A percentile compares a stretch with the other conserved stretches of the same genome.
These are phyloP conservation scores for Amanita pallidorosea DNA, from an alignment of 768 basidiomycete genomes.

Conservation along the genomic window DNA sequence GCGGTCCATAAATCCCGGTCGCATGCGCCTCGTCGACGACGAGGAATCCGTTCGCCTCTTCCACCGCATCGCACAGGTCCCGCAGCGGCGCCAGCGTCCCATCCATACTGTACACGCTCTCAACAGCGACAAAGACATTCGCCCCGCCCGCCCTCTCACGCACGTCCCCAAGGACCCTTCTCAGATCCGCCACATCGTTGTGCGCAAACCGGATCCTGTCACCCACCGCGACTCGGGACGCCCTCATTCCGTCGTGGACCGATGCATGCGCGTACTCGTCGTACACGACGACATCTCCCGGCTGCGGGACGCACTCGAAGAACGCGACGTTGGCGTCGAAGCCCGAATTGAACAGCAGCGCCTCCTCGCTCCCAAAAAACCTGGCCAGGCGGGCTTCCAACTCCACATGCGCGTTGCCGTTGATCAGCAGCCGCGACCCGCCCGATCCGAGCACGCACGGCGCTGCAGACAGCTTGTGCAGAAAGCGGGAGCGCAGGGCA, in stretches of 20 bases:
- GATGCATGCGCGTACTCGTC: slow-evolving; percentile 89
- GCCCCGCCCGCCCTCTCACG: slow-evolving; percentile 13
- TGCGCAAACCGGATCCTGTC: slow-evolving; percentile 51
- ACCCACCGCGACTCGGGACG: slow-evolving; percentile 33
- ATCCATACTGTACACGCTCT: slow-evolving; percentile 93
- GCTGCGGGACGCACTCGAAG: slow-evolving; percentile 72
- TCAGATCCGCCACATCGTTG: slow-evolving; percentile 51
- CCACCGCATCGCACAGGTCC: slow-evolving; percentile 53
- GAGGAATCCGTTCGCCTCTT: slow-evolving; percentile 54
- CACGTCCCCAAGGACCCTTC: slow-evolving; percentile 30
- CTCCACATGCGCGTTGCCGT: slow-evolving; percentile 54
- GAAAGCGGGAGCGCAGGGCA: slow-evolving; percentile 44
- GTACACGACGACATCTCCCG: slow-evolving; percentile 65
- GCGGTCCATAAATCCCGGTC: slow-evolving; percentile 78
- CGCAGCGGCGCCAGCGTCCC: slow-evolving; percentile 76
- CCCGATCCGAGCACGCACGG: slow-evolving; percentile 75
- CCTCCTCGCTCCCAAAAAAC: slow-evolving; percentile 54
- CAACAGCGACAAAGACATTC: slow-evolving; percentile 74
- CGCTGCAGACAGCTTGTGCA: slow-evolving; percentile 35
- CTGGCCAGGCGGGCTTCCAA: slow-evolving; percentile 60
- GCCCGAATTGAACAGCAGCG: slow-evolving; percentile 85
- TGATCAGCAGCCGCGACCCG: slow-evolving; percentile 79
- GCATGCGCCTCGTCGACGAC: slow-evolving; percentile 93
- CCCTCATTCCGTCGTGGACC: slow-evolving; percentile 84
- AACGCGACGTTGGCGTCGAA: slow-evolving; percentile 89